Base-by-base conservation (phyloP, 2,329 filamentous ascomycete genomes). In the Apiospora phragmitis region DNA sequence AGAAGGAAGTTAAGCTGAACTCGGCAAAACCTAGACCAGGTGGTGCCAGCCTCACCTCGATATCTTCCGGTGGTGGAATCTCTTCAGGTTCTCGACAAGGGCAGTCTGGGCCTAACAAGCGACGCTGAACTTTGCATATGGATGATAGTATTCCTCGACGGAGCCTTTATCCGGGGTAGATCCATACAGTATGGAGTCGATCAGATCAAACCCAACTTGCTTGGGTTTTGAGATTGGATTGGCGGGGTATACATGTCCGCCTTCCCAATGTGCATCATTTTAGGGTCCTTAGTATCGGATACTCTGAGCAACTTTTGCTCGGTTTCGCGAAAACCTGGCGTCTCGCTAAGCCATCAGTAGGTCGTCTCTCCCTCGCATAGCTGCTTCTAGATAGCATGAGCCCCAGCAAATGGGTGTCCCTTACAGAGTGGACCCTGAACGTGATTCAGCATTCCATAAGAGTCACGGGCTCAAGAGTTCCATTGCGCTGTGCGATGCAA, bases 1-100 rank as follows among this genome's bases (percentile, higher is more conserved):
- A 90, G 79, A 92, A 91, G 78, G 89, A 92, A 70, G 85, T 93
- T 68, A 91, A 91, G 72, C 81, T 94, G 70, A 91, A 91, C 76
- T 85, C 85, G 32, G 8, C 55, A n/a, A 62, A 62, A 32, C 78
- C 75, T n/a, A 76, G 73, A 71, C 51, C 72, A 68, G 68, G 71
- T 62, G 47, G 51, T 55, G 55, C 16, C 32, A 76, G 74, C 71
- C 70, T 91, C 70, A 86, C 85, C 5, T 91, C 89, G 1, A 89
- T 93, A 65, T 93, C 91, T 71, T 84, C 84, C 3, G 77, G 77
- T 70, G 78, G 78, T 51, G 74, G 79, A 73, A 79, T 77, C 72
- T 81, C 75, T 72, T 79, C 68, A 45, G 51, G 51, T 35, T 35
- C 51, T 42, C 67, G 67, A 49, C 67, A 68, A 41, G 55, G 55